Base-by-base conservation (phyloP, 352 stramenopile genomes). In the Globisporangium yorkense region DNA sequence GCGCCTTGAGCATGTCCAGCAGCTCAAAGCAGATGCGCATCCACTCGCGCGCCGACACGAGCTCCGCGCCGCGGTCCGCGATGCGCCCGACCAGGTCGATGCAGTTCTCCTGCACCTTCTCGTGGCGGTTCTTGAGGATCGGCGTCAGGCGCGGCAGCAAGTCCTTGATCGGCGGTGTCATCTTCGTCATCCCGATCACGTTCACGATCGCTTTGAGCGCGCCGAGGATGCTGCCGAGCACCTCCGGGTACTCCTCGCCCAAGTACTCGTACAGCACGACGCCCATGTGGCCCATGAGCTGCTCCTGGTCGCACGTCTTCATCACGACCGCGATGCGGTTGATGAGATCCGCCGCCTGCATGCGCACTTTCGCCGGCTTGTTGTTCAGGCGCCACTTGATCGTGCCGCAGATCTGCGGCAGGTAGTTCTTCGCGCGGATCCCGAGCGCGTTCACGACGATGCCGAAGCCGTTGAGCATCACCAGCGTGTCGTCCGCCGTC, bases 11-110 rank as follows among this genome's bases (percentile, higher is more conserved):
- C 87, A 99, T 98, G 59, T 99, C 97, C 37, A 99, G 79, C 37
- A 99, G 77, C 71, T 99, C 97, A 63, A 99, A 99, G 75, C 97
- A 99, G 56, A 99, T 99, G 13, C 97, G 89, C 97, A 99, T 99
- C 97, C 97, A 99, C 84, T 99, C 97, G 35, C 97, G 96, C 52
- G 88, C 80, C n/a, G 89, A 96, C n/a, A 99, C 97, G 61, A 98
- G 91, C 66, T 99, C 96, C 1, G 97, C 93, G 46, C 97, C 97
- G 39, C 97, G 84, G 73, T 99, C 97, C 9, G 97, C 97, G 67
- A 99, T 99, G 10, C 97, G 93, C 24, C 97, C 97, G 51, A 99
- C 96, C 24, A 99, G 77, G 74, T 99, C 96, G 57, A 99, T 98
- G 57, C 92, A 98, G 69, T 99, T 99, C 67, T 99, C 97, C 68